A percentile compares a stretch with the other conserved stretches of the same genome.
These are phyloP conservation scores for Rauvolfia tetraphylla DNA, from an alignment of 257 asterid species.

Conservation along the genomic window DNA sequence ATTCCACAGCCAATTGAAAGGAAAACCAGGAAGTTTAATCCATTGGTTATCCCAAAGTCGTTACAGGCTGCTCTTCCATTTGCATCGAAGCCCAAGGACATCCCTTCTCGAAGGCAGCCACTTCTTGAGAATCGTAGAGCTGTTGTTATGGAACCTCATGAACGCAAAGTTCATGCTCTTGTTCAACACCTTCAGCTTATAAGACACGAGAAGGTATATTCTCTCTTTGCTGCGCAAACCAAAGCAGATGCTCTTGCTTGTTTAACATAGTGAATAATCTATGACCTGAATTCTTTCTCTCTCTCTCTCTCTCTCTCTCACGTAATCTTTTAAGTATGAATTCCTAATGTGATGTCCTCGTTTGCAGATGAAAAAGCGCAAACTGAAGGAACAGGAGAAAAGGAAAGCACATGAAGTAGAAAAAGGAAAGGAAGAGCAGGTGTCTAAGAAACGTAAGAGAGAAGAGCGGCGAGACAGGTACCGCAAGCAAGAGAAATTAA, in stretches of 20 bases:
- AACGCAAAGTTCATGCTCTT: slow-evolving; percentile 57
- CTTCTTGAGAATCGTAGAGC: slow-evolving; percentile 58
- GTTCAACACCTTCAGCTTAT: slow-evolving; percentile 72
- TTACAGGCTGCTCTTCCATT: slow-evolving; percentile 74
- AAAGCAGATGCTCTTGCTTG: not conserved
- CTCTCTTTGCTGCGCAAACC: not conserved
- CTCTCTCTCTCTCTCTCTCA: too few relatives aligned
- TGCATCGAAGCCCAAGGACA: slow-evolving; percentile 71
- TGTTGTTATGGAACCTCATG: slow-evolving; percentile 81
- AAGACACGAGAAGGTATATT: slow-evolving; percentile 55
- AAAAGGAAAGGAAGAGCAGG: slow-evolving; percentile 68
- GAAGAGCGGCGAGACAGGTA: slow-evolving; percentile 85
- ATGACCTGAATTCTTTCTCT: not conserved
- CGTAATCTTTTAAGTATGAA: not conserved
- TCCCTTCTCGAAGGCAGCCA: slow-evolving; percentile 41
- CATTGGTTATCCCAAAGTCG: slow-evolving; percentile 70
- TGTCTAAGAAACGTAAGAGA: slow-evolving; percentile 74
- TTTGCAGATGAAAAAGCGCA: slow-evolving; percentile 58
- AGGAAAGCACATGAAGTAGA: slow-evolving; percentile 53
- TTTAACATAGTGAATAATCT: not conserved
- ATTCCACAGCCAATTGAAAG: slow-evolving; percentile 71
- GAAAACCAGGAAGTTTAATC: slow-evolving; percentile 76
- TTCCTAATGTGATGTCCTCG: slow-evolving; percentile 10
- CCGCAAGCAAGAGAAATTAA: slow-evolving; percentile 60
- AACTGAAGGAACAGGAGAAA: slow-evolving; percentile 56